phyloP scores from a whole-genome alignment of 2,329 filamentous ascomycete species.

The Exophiala calicioides region DNA sequence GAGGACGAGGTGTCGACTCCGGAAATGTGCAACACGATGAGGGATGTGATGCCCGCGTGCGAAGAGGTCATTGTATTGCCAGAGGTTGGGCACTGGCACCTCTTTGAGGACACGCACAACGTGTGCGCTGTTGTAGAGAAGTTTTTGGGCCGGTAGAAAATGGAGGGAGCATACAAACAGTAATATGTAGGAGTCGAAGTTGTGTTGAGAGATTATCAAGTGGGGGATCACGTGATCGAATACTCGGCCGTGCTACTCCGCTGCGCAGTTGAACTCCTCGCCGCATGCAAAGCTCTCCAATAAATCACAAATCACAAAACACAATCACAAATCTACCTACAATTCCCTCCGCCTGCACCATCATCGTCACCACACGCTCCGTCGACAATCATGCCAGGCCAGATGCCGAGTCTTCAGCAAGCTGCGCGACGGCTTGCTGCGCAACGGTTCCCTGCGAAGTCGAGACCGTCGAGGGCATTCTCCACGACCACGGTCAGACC shows the following conservation, averaged over 20 bases:
- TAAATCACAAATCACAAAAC: no score
- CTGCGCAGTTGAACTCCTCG: no score
- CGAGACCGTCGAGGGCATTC: conserved; percentile 45
- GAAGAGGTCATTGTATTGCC: background rate
- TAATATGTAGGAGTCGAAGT: no score
- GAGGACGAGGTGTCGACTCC: background rate
- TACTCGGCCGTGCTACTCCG: no score
- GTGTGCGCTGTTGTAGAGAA: background rate
- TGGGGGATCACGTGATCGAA: no score
- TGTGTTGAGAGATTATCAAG: no score
- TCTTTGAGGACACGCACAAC: background rate
- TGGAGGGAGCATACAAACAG: no score
- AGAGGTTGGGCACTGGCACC: background rate
- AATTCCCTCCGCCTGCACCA: background rate
- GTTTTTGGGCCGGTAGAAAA: background rate
- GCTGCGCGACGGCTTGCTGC: conserved; percentile 13
- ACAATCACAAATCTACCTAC: no score
- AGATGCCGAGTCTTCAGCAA: conserved; percentile 6
- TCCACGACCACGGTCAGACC: conserved; percentile 49
- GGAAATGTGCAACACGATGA: background rate
- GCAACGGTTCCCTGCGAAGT: background rate
- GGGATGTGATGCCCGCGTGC: background rate
- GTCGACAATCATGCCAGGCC: conserved; percentile 11
- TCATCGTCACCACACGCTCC: background rate
- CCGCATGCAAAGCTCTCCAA: no score